A percentile compares a stretch with the other conserved stretches of the same genome.
Conservation (phyloP, 2,329 filamentous ascomycete species). For the Gnomoniopsis sp. region DNA sequence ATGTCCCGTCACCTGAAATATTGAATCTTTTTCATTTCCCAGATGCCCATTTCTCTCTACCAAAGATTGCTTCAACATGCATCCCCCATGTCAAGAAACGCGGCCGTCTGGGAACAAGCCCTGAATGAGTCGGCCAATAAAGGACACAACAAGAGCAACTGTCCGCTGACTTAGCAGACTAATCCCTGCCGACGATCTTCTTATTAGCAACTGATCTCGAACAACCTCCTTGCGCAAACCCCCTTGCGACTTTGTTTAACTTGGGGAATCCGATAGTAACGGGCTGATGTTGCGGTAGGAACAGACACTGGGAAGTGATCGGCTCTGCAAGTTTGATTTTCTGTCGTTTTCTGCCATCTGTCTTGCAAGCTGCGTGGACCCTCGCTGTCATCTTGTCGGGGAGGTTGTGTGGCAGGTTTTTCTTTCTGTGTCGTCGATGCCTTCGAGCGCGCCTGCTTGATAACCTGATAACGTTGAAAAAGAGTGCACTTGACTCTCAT, state of each 20-base stretch:
- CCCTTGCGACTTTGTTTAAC: too few relatives aligned
- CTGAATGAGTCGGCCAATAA: not conserved
- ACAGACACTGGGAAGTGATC: too few relatives aligned
- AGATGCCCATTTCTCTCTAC: too few relatives aligned
- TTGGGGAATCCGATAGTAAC: too few relatives aligned
- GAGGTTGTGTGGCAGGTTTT: not conserved
- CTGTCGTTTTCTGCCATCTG: too few relatives aligned
- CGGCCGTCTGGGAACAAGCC: too few relatives aligned
- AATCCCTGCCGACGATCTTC: not conserved
- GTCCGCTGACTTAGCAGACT: conserved; percentile 6
- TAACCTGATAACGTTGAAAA: not conserved
- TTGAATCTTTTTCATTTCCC: not conserved
- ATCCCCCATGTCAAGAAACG: not conserved
- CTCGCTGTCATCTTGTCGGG: not conserved
- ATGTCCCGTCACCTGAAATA: not conserved
- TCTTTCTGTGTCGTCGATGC: not conserved
- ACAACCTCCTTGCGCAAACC: not conserved
- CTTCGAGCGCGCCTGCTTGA: conserved; percentile 4
- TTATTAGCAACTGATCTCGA: not conserved
- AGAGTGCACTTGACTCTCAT: not conserved
- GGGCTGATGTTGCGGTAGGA: too few relatives aligned
- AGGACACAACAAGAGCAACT: not conserved
- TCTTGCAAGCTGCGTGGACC: not conserved
- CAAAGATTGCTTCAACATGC: too few relatives aligned
- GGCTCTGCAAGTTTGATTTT: too few relatives aligned